Conservation (phyloP, 2,329 filamentous ascomycete species). For the Colletotrichum australisinense region DNA sequence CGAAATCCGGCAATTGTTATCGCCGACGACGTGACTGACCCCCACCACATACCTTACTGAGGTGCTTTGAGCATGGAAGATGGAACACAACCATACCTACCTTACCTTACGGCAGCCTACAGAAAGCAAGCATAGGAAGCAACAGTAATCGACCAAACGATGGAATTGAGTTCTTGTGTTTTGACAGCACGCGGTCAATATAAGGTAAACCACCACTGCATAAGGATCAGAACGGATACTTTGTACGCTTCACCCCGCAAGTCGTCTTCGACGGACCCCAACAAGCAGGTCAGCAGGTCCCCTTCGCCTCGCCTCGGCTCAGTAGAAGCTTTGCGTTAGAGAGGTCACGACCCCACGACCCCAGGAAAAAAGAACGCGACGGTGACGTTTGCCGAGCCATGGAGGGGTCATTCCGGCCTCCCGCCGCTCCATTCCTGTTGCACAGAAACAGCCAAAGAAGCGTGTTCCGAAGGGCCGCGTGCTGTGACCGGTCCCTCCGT, state of each 20-base stretch:
- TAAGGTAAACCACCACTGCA: background rate
- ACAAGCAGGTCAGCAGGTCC: constrained; percentile 22
- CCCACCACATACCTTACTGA: background rate
- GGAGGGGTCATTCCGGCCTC: constrained; percentile 28
- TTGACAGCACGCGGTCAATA: background rate
- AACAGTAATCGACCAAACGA: background rate
- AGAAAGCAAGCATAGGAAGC: background rate
- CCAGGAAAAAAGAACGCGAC: constrained; percentile 2
- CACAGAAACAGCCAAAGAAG: background rate
- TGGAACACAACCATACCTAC: background rate
- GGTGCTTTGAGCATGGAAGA: background rate
- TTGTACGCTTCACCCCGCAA: background rate
- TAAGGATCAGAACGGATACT: too few species aligned
- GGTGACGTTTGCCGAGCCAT: constrained; percentile 15
- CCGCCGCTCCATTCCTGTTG: background rate
- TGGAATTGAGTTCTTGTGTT: background rate
- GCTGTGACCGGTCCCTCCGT: background rate
- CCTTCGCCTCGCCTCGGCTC: constrained; percentile 24
- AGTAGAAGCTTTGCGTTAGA: constrained; percentile 16
- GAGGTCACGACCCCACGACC: constrained; percentile 33
- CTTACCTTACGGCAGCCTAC: background rate
- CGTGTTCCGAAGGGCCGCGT: constrained; percentile 9
- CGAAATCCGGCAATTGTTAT: constrained; percentile 6
- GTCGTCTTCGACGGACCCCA: background rate
- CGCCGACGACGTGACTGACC: constrained; percentile 3